These are phyloP conservation scores for Taiozyma sp. DNA, from an alignment of 1,139 yeast species.

Conservation along the genomic window DNA sequence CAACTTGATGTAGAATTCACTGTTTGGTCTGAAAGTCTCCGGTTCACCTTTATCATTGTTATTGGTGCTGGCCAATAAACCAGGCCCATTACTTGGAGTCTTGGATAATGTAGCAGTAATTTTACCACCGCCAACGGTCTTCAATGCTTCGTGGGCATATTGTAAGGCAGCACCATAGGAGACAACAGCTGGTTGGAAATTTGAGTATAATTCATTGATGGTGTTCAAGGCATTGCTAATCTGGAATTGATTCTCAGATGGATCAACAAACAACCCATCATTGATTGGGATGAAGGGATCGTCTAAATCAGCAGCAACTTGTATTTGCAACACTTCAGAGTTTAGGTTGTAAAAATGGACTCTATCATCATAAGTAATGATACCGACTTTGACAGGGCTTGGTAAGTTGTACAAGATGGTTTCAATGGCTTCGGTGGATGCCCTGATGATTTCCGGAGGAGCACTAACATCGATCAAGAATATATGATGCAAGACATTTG, in stretches of 20 bases:
- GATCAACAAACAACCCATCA: slow-evolving; percentile 78
- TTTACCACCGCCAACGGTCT: slow-evolving; percentile 71
- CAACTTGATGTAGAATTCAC: slow-evolving; percentile 55
- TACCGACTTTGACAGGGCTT: slow-evolving; percentile 49
- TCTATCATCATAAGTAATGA: slow-evolving; percentile 71
- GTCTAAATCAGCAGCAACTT: slow-evolving; percentile 59
- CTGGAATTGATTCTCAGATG: slow-evolving; percentile 54
- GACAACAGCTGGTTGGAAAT: slow-evolving; percentile 55
- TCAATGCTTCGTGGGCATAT: slow-evolving; percentile 62
- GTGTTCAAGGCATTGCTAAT: slow-evolving; percentile 65
- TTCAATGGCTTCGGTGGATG: slow-evolving; percentile 71
- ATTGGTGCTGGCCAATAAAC: slow-evolving; percentile 53
- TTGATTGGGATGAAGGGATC: slow-evolving; percentile 63
- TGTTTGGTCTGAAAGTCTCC: slow-evolving; percentile 58
- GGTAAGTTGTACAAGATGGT: slow-evolving; percentile 37
- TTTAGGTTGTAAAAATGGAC: slow-evolving; percentile 72
- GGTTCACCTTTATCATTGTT: slow-evolving; percentile 37
- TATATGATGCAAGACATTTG: slow-evolving; percentile 58
- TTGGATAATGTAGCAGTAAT: slow-evolving; percentile 63
- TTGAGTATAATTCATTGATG: slow-evolving; percentile 44
- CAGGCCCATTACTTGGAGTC: slow-evolving; percentile 83
- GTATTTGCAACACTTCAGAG: slow-evolving; percentile 53
- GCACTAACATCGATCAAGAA: slow-evolving; percentile 77
- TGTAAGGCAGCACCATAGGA: slow-evolving; percentile 78
- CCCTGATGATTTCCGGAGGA: slow-evolving; percentile 54